Evolutionary conservation across 257 asterid species (phyloP), one percentile per base, ranked within the genome.

Genomic region (Plantago ovata): DNA sequence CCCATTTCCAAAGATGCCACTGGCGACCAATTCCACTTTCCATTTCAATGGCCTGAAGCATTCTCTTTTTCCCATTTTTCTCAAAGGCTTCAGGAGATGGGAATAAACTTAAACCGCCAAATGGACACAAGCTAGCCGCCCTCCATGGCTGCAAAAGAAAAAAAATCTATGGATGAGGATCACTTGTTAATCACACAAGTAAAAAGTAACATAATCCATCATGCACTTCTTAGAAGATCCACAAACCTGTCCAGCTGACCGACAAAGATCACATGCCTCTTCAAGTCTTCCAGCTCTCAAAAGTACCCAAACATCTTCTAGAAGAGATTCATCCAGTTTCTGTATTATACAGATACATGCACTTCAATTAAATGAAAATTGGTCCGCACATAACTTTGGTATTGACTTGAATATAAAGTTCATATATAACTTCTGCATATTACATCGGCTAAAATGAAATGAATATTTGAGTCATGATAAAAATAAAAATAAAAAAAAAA

Each of bases 1-100:
- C 97, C 99, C 99, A 93, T 74, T 84, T 93, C 97, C 97, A 93
- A 62, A 93, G 95, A 66, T 76, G 89, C 83, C 86, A 86, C 49
- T 86, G 99, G 69, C 70, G 94, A 60, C 97, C 97, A 60, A 76
- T 67, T 64, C 99, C 99, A 74, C 95, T 89, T 77, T 93, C 99
- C 56, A 84, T 78, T 77, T 93, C 99, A 57, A 86, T 72, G 63
- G 99, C 89, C 67, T 89, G 99, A 64, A 93, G 83, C 76, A 66
- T 74, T 71, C 95, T 79, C 71, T 78, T 84, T 79, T 84, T 84
- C 52, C 99, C 96, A 71, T 84, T 89, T 81, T 72, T 81, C 72
- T 76, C 72, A 49, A 93, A 70, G 74, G 82, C 86, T 68, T 84
- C 95, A 53, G 84, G 68, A 48, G 98, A 93, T 44, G 98, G 98